A percentile compares a stretch with the other conserved stretches of the same genome.
Conservation (phyloP, 2,329 filamentous ascomycete genomes). For the Phoma herbarum region DNA sequence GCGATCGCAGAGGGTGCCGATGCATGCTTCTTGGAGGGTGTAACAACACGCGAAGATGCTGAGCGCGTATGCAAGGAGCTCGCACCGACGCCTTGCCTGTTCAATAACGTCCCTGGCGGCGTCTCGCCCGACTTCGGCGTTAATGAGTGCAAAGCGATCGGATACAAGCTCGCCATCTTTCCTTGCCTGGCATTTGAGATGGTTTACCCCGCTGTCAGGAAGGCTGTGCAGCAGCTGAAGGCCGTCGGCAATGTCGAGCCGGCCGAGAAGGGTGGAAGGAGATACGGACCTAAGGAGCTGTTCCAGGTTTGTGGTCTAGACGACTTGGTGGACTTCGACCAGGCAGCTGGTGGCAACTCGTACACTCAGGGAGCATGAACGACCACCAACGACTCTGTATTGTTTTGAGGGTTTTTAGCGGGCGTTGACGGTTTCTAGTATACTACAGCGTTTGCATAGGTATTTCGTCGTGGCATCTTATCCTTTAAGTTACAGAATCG, state of each 20-base stretch:
- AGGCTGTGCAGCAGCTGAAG: slow-evolving; percentile 42
- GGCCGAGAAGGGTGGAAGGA: slow-evolving; percentile 53
- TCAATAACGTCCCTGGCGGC: slow-evolving; percentile 67
- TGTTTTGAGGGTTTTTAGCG: slow-evolving; percentile 8
- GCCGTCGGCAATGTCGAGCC: slow-evolving; percentile 37
- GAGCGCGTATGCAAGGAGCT: slow-evolving; percentile 58
- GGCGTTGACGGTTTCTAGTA: slow-evolving; percentile 12
- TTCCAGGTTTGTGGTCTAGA: slow-evolving; percentile 64
- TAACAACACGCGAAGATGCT: slow-evolving; percentile 62
- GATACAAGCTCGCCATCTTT: slow-evolving; percentile 68
- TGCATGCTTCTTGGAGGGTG: slow-evolving; percentile 67
- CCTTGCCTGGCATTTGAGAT: slow-evolving; percentile 50
- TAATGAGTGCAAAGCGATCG: slow-evolving; percentile 63
- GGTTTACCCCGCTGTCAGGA: slow-evolving; percentile 46
- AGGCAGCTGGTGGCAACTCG: slow-evolving; percentile 54
- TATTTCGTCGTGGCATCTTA: background rate
- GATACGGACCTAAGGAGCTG: slow-evolving; percentile 58
- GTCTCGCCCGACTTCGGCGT: slow-evolving; percentile 63
- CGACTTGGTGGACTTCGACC: slow-evolving; percentile 61
- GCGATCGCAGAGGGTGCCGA: slow-evolving; percentile 67
- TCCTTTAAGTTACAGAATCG: background rate
- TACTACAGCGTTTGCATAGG: slow-evolving; percentile 14
- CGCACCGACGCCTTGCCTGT: slow-evolving; percentile 60
- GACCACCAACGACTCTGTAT: background rate
- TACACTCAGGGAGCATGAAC: slow-evolving; percentile 27